phyloP scores from a whole-genome alignment of 2,329 filamentous ascomycete genomes.

The Nemania abortiva region DNA sequence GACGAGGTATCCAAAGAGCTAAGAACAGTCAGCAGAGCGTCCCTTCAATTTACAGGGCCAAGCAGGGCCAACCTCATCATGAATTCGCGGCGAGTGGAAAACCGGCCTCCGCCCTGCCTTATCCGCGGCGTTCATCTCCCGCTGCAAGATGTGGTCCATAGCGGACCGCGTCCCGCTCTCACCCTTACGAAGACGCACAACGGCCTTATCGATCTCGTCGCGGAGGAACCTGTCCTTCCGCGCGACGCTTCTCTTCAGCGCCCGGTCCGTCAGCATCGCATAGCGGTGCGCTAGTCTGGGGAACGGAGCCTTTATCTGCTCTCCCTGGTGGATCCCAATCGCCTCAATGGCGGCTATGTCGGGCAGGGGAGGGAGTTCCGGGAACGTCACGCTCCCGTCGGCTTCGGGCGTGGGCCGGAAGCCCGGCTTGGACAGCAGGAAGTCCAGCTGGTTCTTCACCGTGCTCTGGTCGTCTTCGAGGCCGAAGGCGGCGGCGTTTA shows the following conservation, averaged over 20 bases:
- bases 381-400: conserved; percentile 37
- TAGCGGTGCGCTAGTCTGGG: conserved; percentile 32
- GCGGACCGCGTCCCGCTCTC: conserved; percentile 40
- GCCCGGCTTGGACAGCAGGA: conserved; percentile 15
- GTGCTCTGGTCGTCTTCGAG: conserved; percentile 39
- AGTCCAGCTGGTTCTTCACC: conserved; percentile 33
- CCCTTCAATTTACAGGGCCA: neutral
- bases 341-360: conserved; percentile 39
- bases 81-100: conserved; percentile 50
- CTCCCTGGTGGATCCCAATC: conserved; percentile 35
- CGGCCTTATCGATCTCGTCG: conserved; percentile 42
- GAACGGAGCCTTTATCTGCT: conserved; percentile 35
- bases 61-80: conserved; percentile 47
- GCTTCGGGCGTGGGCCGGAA: neutral
- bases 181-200: conserved; percentile 39
- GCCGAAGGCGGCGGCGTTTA: conserved; percentile 53
- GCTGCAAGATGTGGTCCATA: conserved; percentile 52
- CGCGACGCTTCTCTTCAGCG: conserved; percentile 29
- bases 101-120: conserved; percentile 49
- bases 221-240: conserved; percentile 41
- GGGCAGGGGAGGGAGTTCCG: conserved; percentile 31
- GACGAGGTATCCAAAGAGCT: conserved; percentile 46
- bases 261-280: conserved; percentile 28
- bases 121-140: conserved; percentile 50
- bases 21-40: neutral